Evolutionary conservation across 768 basidiomycete genomes (phyloP).

Genomic region (Dentipellis sp.): DNA sequence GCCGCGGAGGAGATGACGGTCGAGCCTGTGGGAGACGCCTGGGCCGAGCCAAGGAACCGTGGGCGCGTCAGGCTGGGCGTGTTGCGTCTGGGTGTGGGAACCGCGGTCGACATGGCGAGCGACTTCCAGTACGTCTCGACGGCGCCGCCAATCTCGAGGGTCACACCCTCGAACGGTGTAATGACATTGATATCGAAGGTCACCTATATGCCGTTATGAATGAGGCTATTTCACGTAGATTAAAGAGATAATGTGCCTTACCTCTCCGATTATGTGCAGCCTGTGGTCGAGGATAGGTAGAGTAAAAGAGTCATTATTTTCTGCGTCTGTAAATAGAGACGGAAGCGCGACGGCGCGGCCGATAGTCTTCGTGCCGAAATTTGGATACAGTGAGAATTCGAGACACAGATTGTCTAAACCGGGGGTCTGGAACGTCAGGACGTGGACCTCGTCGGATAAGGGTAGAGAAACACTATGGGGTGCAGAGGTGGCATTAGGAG

Average conservation of each 20-base stretch:
- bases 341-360: constrained; percentile 86
- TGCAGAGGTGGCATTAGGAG: constrained; percentile 72
- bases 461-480: constrained; percentile 89
- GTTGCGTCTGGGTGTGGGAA: constrained; percentile 14
- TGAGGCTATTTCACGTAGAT: no score
- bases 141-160: constrained; percentile 88
- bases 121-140: constrained; percentile 99
- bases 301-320: constrained; percentile 43
- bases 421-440: constrained; percentile 82
- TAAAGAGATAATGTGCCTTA: constrained; percentile 22
- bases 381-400: constrained; percentile 94
- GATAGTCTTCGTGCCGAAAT: constrained; percentile 94
- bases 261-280: constrained; percentile 91
- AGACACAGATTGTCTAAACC: constrained; percentile 64
- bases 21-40: constrained; percentile 58
- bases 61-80: constrained; percentile 18
- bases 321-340: constrained; percentile 51
- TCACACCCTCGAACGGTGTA: constrained; percentile 84
- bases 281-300: constrained; percentile 88
- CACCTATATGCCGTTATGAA: constrained; percentile 37
- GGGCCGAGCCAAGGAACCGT: constrained; percentile 23
- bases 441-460: constrained; percentile 56
- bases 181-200: constrained; percentile 83
- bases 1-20: constrained; percentile 34
- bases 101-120: constrained; percentile 37